Conservation (phyloP, 2,329 filamentous ascomycete species). For the Aspergillus sp. region DNA sequence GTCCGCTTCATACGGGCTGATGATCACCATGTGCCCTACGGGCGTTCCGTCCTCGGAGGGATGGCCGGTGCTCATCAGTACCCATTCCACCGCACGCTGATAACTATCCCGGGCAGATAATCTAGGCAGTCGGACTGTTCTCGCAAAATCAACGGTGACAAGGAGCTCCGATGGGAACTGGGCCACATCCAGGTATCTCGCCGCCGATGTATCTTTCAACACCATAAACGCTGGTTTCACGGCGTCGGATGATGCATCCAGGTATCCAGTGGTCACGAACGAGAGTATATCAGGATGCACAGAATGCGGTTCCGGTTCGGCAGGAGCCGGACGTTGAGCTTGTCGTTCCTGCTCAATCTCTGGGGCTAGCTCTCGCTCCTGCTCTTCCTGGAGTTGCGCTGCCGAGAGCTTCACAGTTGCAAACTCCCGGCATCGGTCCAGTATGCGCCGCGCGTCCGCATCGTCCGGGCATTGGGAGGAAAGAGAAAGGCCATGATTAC, state of each 20-base stretch:
- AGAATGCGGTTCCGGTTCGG: conserved; percentile 43
- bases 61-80: conserved; percentile 42
- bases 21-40: conserved; percentile 49
- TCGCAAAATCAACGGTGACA: conserved; percentile 55
- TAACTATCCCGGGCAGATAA: conserved; percentile 46
- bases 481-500: neutral
- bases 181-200: conserved; percentile 30
- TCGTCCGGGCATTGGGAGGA: neutral
- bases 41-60: neutral
- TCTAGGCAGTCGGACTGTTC: conserved; percentile 43
- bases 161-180: conserved; percentile 47
- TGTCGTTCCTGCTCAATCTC: conserved; percentile 65
- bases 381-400: conserved; percentile 59
- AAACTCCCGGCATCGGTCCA: conserved; percentile 40
- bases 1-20: conserved; percentile 65
- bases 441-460: neutral
- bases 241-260: conserved; percentile 31
- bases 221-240: conserved; percentile 52
- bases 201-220: conserved; percentile 47
- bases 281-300: conserved; percentile 48
- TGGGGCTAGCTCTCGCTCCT: conserved; percentile 67
- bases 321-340: conserved; percentile 50
- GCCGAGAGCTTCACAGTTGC: conserved; percentile 33
- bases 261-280: conserved; percentile 44
- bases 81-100: conserved; percentile 58